These are phyloP conservation scores for Trichoderma breve DNA, from an alignment of 2,329 filamentous ascomycete species.

Conservation along the genomic window DNA sequence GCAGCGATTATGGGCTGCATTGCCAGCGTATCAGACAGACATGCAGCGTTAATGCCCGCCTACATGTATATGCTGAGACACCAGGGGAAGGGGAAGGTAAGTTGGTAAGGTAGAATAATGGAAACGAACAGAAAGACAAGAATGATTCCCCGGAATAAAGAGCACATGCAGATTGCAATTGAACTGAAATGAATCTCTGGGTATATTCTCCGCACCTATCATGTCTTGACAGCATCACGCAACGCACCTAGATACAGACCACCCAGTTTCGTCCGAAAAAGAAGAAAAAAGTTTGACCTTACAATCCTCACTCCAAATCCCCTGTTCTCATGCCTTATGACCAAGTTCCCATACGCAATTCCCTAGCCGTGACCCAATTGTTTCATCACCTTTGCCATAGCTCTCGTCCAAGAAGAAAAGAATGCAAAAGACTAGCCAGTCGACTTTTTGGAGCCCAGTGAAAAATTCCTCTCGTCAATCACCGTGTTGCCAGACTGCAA, in stretches of 20 bases:
- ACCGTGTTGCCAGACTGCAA: slow-evolving; percentile 40
- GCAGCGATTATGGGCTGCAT: neutral
- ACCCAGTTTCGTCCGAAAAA: slow-evolving; percentile 2
- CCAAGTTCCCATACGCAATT: slow-evolving; percentile 9
- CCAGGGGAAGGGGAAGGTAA: neutral
- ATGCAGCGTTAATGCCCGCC: neutral
- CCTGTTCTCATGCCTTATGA: neutral
- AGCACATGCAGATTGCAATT: neutral
- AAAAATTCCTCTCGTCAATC: slow-evolving; percentile 40
- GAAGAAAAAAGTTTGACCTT: neutral
- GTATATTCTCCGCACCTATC: neutral
- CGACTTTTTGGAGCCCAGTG: slow-evolving; percentile 19
- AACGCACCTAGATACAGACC: slow-evolving; percentile 6
- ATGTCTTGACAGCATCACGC: neutral
- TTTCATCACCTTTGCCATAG: neutral
- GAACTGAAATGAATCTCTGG: neutral
- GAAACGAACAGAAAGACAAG: neutral
- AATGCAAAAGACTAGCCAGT: neutral
- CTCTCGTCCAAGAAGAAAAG: neutral
- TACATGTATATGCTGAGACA: neutral
- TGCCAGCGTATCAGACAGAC: slow-evolving; percentile 8
- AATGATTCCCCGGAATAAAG: neutral
- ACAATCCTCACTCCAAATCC: slow-evolving; percentile 1
- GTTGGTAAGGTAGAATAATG: neutral
- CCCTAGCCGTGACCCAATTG: neutral